Evolutionary conservation across 768 basidiomycete genomes (phyloP), one percentile per base, ranked within the genome.

Genomic region (Amanita molliuscula): DNA sequence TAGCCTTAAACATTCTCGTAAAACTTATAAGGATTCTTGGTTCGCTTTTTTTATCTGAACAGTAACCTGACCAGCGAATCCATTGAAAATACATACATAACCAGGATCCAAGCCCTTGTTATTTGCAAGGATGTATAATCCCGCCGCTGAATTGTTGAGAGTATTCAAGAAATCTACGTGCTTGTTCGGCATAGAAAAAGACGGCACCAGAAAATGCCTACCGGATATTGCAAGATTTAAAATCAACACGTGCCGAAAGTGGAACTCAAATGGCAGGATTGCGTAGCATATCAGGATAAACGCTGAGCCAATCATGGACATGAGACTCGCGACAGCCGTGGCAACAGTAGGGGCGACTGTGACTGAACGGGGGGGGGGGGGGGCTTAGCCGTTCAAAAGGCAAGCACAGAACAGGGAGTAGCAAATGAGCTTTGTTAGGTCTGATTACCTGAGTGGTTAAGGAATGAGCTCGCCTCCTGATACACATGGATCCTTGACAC

Each of bases 171-270:
- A 46, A 40, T 54, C 53, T 54, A 3, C 3, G n/a, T n/a, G 25
- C 15, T 42, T 26, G n/a, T 35, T 46, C n/a, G 35, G 9, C n/a
- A 31, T 10, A 3, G 3, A 20, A 0, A 15, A 16, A 16, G 16
- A n/a, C 10, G 13, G 9, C 31, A 16, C 29, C 15, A 18, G 13
- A 7, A 20, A 23, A 6, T 23, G 15, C 18, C 20, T 8, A 52
- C 54, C 54, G n/a, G 54, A 50, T n/a, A 48, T 28, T 7, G 54
- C 51, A 10, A 54, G 34, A 21, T 52, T 54, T 21, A 54, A 42
- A 28, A 54, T 54, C 7, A 52, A 43, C 3, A 52, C 47, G 43
- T 54, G 54, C 3, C 54, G 54, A 37, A 54, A 54, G 45, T 54
- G 54, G 10, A 21, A 44, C 7, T 50, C 40, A 8, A 48, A 4